These are phyloP conservation scores for Ogataea zsoltii DNA, from an alignment of 805 yeast species.

Conservation along the genomic window DNA sequence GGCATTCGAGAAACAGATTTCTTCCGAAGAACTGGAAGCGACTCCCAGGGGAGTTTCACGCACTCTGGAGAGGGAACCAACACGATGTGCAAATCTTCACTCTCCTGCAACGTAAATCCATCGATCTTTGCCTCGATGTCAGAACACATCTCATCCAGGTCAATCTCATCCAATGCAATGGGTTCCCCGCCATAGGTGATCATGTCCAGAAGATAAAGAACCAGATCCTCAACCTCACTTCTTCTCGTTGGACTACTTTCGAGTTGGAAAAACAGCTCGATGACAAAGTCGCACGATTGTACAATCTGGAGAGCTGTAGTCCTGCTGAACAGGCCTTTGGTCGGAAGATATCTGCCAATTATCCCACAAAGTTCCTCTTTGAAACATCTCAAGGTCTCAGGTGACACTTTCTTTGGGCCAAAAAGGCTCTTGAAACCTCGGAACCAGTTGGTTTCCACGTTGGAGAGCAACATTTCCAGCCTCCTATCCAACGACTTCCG, in stretches of 20 bases:
- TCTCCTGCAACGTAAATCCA: slow-evolving; percentile 21
- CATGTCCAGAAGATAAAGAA: slow-evolving; percentile 61
- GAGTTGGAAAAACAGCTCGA: slow-evolving; percentile 51
- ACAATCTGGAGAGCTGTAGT: slow-evolving; percentile 14
- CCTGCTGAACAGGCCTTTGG: slow-evolving; percentile 8
- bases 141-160: slow-evolving; percentile 53
- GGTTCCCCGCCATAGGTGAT: slow-evolving; percentile 63
- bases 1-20: slow-evolving; percentile 76
- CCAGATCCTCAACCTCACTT: slow-evolving; percentile 55
- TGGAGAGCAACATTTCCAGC: slow-evolving; percentile 51
- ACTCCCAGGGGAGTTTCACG: slow-evolving; percentile 88
- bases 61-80: slow-evolving; percentile 68
- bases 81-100: slow-evolving; percentile 52
- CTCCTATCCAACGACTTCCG: slow-evolving; percentile 62
- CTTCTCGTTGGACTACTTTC: slow-evolving; percentile 38
- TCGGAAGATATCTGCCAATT: slow-evolving; percentile 47
- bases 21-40: slow-evolving; percentile 53
- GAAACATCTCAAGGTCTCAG: slow-evolving; percentile 34
- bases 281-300: slow-evolving; percentile 45
- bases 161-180: slow-evolving; percentile 65
- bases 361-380: slow-evolving; percentile 39
- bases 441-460: slow-evolving; percentile 68
- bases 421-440: slow-evolving; percentile 76
- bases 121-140: slow-evolving; percentile 51
- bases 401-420: slow-evolving; percentile 33